A percentile compares a stretch with the other conserved stretches of the same genome.
Conservation (phyloP, 768 basidiomycete genomes). For the Suillus tomentosus region DNA sequence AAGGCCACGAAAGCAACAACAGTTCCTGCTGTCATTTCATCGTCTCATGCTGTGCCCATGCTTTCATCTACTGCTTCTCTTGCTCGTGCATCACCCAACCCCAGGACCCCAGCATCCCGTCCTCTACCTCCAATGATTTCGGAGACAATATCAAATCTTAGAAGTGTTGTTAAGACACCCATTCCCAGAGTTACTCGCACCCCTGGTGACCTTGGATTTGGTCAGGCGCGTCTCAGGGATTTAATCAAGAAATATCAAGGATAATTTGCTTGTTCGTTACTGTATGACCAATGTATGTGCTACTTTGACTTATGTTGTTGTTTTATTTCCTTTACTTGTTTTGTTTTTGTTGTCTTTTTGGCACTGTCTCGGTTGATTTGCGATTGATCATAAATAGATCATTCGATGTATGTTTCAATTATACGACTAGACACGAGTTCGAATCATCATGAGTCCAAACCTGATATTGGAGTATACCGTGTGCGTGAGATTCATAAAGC, state of each 20-base stretch:
- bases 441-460: neutral
- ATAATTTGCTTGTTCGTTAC: constrained; percentile 9
- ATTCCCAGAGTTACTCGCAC: constrained; percentile 18
- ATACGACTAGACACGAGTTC: constrained; percentile 1
- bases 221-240: constrained; percentile 74
- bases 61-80: constrained; percentile 78
- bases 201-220: constrained; percentile 62
- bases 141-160: constrained; percentile 29
- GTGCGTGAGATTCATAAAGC: constrained; percentile 6
- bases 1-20: constrained; percentile 61
- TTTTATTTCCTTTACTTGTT: constrained; percentile 1
- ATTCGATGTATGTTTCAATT: constrained; percentile 2
- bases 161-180: constrained; percentile 15
- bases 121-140: constrained; percentile 40
- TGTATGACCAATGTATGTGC: neutral
- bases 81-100: constrained; percentile 44
- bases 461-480: neutral
- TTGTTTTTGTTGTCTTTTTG: neutral
- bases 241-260: constrained; percentile 83
- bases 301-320: neutral
- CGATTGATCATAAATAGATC: constrained; percentile 15
- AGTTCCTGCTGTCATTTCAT: constrained; percentile 68
- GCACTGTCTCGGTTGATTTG: neutral
- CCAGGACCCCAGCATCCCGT: constrained; percentile 24
- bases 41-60: constrained; percentile 71